Conservation (phyloP, 768 basidiomycete genomes). For the Tylopilus plumbeoviolaceoides region DNA sequence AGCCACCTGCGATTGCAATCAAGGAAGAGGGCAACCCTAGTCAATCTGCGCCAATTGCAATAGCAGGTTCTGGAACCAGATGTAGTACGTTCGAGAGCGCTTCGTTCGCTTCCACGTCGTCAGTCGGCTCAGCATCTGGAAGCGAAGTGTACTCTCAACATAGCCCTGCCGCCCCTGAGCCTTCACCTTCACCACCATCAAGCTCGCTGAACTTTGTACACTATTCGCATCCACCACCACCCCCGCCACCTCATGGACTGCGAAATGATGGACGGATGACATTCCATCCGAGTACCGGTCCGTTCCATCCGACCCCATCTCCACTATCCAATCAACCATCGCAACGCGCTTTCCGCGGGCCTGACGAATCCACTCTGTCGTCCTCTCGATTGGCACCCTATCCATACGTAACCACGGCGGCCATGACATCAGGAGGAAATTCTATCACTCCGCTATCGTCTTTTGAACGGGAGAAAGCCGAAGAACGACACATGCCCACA, state of each 20-base stretch:
- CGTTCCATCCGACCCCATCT: constrained; percentile 44
- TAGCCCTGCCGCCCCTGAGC: constrained; percentile 37
- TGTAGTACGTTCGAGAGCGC: constrained; percentile 46
- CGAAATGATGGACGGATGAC: constrained; percentile 30
- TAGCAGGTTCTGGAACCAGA: constrained; percentile 46
- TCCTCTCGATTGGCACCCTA: constrained; percentile 34
- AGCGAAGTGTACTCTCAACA: constrained; percentile 53
- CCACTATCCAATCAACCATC: constrained; percentile 26
- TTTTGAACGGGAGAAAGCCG: constrained; percentile 55
- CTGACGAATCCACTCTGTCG: constrained; percentile 35
- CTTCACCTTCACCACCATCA: constrained; percentile 68
- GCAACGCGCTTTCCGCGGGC: constrained; percentile 34
- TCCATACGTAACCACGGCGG: constrained; percentile 37
- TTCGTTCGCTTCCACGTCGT: constrained; percentile 43
- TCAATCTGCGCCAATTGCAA: constrained; percentile 34
- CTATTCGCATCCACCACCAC: constrained; percentile 41
- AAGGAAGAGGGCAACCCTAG: constrained; percentile 26
- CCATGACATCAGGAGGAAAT: constrained; percentile 31
- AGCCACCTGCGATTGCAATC: constrained; percentile 29
- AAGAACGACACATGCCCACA: constrained; percentile 47
- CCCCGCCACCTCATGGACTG: constrained; percentile 33
- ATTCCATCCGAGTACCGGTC: constrained; percentile 17
- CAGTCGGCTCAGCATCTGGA: constrained; percentile 53
- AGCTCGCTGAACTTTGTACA: constrained; percentile 54
- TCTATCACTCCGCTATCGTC: constrained; percentile 34